Evolutionary conservation across 2,329 filamentous ascomycete species (phyloP), one percentile per base, ranked within the genome.

Genomic region (Alternaria ethzedia): DNA sequence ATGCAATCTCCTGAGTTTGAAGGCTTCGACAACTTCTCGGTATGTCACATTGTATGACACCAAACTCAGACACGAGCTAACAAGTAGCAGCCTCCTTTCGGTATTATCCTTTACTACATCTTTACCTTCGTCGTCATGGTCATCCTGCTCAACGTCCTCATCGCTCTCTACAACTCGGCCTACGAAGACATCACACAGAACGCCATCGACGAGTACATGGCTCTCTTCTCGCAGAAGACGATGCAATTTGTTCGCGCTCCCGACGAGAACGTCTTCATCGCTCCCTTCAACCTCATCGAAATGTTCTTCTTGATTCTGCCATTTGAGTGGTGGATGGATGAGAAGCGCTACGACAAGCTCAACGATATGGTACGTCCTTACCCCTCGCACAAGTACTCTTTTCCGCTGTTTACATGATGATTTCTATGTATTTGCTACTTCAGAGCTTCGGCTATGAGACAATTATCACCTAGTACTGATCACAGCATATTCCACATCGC

Each of bases 381-480:
- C 10, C 6, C 9, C 7, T 6, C 20, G 10, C 28, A 17, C 2
- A 10, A 1, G 32, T 9, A 5, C n/a, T 20, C 47, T 0, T 5
- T 6, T 25, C 10, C 12, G 9, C 32, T 54, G 11, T 64, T 86
- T 86, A 52, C 82, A 96, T 94, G 95, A 98, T 98, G 95, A 88
- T 91, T 89, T 88, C 83, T 84, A 83, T 93, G 94, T 98, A 98
- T 98, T 98, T 98, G 96, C 96, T 98, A 98, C 96, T 99, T 98
- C 95, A 97, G 96, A 99, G 94, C 93, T 89, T 86, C 84, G 89
- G 94, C 93, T 84, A 97, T 98, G 96, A 99, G 95, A 99, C 93
- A 90, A 96, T 86, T 88, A 89, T 91, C 91, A 95, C 94, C 92
- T 70, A 86, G 88, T 88, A 87, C 93, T 96, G 93, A 96, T 89